Conservation (phyloP, 495 filamentous ascomycete genomes). For the Tuber brumale region DNA sequence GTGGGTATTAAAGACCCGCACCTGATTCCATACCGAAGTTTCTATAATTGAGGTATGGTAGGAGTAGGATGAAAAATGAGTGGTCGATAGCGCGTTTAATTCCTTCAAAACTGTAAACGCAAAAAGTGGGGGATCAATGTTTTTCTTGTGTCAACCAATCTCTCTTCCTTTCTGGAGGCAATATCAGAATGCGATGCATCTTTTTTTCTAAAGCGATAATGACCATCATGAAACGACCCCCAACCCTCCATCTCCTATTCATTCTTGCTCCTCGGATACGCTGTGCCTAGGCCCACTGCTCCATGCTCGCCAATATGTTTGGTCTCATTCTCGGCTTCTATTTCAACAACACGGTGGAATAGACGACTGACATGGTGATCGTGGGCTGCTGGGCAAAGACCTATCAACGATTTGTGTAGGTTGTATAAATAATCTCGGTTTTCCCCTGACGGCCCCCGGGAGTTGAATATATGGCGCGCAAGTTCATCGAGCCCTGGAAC, state of each 20-base stretch:
- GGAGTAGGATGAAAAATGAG: neutral
- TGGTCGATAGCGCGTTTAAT: neutral
- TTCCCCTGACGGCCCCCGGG: slow-evolving; percentile 75
- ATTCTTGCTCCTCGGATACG: slow-evolving; percentile 49
- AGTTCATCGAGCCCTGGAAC: slow-evolving; percentile 61
- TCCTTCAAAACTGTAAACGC: neutral
- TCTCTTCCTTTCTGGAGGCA: slow-evolving; percentile 1
- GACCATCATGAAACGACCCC: slow-evolving; percentile 7
- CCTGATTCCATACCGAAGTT: neutral
- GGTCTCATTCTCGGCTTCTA: neutral
- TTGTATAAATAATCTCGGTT: slow-evolving; percentile 86
- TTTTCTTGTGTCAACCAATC: neutral
- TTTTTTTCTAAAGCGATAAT: slow-evolving; percentile 1
- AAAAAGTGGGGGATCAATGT: slow-evolving; percentile 1
- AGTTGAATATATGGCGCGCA: slow-evolving; percentile 73
- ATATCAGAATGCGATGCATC: slow-evolving; percentile 1
- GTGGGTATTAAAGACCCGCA: neutral
- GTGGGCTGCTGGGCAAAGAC: slow-evolving; percentile 66
- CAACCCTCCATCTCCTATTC: slow-evolving; percentile 53
- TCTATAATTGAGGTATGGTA: neutral
- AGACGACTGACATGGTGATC: slow-evolving; percentile 65
- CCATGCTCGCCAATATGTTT: slow-evolving; percentile 11
- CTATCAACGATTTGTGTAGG: slow-evolving; percentile 68
- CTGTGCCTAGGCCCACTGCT: slow-evolving; percentile 45
- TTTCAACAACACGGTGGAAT: slow-evolving; percentile 6